phyloP scores from a whole-genome alignment of 2,329 filamentous ascomycete species.

The Fonsecaea pedrosoi region DNA sequence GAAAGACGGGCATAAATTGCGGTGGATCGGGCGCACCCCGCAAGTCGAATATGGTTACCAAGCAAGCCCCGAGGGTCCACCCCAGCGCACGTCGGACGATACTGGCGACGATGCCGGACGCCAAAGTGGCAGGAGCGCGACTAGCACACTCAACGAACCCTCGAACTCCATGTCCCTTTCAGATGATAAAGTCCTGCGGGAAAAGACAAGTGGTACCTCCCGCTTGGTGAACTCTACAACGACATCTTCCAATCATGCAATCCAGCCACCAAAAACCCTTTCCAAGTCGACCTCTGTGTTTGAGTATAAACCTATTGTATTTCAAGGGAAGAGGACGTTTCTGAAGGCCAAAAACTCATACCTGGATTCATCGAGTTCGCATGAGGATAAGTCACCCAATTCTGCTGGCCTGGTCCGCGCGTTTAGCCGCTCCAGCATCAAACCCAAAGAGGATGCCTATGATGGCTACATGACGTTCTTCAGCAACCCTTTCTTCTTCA shows the following conservation, averaged over 20 bases:
- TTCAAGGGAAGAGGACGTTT: constrained; percentile 46
- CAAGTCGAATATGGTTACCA: constrained; percentile 70
- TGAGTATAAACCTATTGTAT: constrained; percentile 57
- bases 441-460: constrained; percentile 48
- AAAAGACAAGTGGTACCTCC: constrained; percentile 15
- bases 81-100: constrained; percentile 25
- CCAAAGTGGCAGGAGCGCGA: constrained; percentile 57
- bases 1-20: constrained; percentile 75
- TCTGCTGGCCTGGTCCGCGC: constrained; percentile 53
- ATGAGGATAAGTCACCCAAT: constrained; percentile 56
- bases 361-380: constrained; percentile 57
- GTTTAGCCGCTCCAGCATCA: constrained; percentile 58
- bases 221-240: constrained; percentile 23
- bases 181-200: constrained; percentile 24
- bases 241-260: constrained; percentile 22
- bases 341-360: constrained; percentile 55
- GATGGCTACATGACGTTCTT: constrained; percentile 85
- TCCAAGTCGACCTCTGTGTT: constrained; percentile 33
- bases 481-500: constrained; percentile 78
- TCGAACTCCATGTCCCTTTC: constrained; percentile 27
- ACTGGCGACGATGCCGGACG: constrained; percentile 46
- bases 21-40: constrained; percentile 75
- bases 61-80: constrained; percentile 21
- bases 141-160: constrained; percentile 52
- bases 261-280: constrained; percentile 22